These are phyloP conservation scores for Pelagophyceae sp. DNA, from an alignment of 352 stramenopile genomes.

Conservation along the genomic window DNA sequence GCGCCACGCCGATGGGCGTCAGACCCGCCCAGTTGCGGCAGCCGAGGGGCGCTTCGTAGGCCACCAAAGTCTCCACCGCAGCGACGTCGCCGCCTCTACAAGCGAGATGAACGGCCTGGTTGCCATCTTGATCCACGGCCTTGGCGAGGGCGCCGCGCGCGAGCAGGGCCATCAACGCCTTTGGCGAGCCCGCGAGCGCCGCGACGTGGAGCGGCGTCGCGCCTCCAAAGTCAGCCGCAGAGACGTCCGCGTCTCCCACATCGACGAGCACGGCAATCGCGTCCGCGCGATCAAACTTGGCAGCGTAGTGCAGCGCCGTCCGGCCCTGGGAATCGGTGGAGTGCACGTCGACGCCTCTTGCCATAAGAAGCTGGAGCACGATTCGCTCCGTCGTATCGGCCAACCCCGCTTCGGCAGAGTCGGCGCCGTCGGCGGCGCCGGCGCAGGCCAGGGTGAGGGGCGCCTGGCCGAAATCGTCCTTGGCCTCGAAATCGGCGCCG, in stretches of 20 bases:
- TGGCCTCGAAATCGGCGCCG: neutral
- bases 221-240: neutral
- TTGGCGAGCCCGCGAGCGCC: neutral
- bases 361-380: neutral
- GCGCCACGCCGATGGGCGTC: slow-evolving; percentile 10
- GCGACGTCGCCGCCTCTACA: neutral
- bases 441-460: neutral
- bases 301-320: neutral
- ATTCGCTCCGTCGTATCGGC: neutral
- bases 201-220: slow-evolving; percentile 6
- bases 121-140: neutral
- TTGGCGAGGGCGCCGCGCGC: neutral
- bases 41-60: slow-evolving; percentile 6
- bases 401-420: neutral
- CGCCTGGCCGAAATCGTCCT: neutral
- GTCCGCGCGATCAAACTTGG: slow-evolving; percentile 6
- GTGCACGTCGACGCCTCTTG: neutral
- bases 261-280: neutral
- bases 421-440: neutral
- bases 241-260: neutral
- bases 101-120: slow-evolving; percentile 3
- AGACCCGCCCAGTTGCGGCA: slow-evolving; percentile 18
- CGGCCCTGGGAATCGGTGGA: neutral
- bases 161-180: neutral
- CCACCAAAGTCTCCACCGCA: slow-evolving; percentile 3